phyloP scores from a whole-genome alignment of 2,329 filamentous ascomycete species.

The Cladorrhinum sp. region DNA sequence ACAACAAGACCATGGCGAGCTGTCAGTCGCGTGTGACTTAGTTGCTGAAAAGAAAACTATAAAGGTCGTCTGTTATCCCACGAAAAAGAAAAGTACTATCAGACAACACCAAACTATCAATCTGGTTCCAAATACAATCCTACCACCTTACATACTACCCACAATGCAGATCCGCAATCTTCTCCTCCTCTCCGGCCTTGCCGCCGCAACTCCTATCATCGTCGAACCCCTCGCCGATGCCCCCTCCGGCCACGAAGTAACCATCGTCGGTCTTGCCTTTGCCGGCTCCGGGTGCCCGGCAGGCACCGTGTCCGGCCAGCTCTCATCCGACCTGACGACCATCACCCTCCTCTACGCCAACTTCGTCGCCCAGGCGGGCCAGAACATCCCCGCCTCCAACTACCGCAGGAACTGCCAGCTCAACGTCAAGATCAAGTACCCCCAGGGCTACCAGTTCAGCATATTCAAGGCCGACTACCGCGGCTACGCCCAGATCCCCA shows the following conservation, averaged over 20 bases:
- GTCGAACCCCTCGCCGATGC: constrained; percentile 8
- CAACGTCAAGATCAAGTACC: constrained; percentile 50
- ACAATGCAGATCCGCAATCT: neutral
- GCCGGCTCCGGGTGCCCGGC: constrained; percentile 31
- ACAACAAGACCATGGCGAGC: no score
- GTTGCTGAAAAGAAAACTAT: neutral
- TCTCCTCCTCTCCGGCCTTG: constrained; percentile 18
- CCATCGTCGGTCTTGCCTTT: constrained; percentile 27
- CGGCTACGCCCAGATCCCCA: constrained; percentile 46
- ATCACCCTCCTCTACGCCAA: constrained; percentile 51
- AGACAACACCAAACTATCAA: neutral
- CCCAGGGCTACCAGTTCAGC: constrained; percentile 51
- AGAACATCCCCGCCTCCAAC: constrained; percentile 39
- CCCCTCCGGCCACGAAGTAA: constrained; percentile 28
- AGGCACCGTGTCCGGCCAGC: constrained; percentile 25
- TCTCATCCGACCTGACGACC: constrained; percentile 29
- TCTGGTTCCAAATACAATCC: neutral
- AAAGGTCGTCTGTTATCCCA: neutral
- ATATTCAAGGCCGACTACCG: constrained; percentile 51
- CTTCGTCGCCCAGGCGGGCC: constrained; percentile 49
- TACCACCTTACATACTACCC: no score
- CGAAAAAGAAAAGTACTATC: neutral
- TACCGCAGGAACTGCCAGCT: constrained; percentile 53
- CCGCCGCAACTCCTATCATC: constrained; percentile 13
- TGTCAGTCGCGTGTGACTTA: no score